Conservation (phyloP, 2,329 filamentous ascomycete species). For the Kalaharituber pfeilii region DNA sequence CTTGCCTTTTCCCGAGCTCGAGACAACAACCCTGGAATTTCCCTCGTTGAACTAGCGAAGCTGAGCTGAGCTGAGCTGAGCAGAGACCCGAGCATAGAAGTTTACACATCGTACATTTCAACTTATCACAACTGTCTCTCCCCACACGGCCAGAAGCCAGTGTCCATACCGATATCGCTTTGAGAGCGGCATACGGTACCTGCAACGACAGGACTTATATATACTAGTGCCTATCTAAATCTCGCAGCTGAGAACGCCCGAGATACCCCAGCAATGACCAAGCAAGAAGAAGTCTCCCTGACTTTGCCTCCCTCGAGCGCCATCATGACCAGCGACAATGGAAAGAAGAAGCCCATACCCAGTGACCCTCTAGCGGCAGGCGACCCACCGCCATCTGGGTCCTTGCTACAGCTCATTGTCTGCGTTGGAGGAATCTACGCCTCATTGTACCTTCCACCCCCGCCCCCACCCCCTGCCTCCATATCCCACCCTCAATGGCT, state of each 20-base stretch:
- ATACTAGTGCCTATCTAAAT: too few relatives aligned
- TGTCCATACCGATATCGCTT: too few relatives aligned
- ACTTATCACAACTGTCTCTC: too few relatives aligned
- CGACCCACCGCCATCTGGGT: constrained; percentile 3
- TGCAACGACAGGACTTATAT: neutral
- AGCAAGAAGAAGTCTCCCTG: neutral
- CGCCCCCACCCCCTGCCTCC: neutral
- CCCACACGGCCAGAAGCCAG: too few relatives aligned
- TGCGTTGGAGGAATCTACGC: constrained; percentile 93
- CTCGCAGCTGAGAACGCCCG: too few relatives aligned
- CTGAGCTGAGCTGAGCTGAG: too few relatives aligned
- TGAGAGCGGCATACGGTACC: neutral
- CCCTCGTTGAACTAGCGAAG: too few relatives aligned
- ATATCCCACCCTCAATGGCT: neutral
- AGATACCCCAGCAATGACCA: neutral
- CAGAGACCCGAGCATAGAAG: too few relatives aligned
- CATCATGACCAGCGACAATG: neutral
- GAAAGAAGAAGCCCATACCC: neutral
- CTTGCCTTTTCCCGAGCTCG: neutral
- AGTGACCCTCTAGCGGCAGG: neutral
- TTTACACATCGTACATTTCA: too few relatives aligned
- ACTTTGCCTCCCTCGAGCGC: too few relatives aligned
- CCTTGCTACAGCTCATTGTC: constrained; percentile 54
- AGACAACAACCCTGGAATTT: too few relatives aligned
- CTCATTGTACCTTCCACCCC: constrained; percentile 54